A percentile compares a stretch with the other conserved stretches of the same genome.
phyloP scores from a whole-genome alignment of 352 stramenopile genomes.

The Phytophthora sp. region DNA sequence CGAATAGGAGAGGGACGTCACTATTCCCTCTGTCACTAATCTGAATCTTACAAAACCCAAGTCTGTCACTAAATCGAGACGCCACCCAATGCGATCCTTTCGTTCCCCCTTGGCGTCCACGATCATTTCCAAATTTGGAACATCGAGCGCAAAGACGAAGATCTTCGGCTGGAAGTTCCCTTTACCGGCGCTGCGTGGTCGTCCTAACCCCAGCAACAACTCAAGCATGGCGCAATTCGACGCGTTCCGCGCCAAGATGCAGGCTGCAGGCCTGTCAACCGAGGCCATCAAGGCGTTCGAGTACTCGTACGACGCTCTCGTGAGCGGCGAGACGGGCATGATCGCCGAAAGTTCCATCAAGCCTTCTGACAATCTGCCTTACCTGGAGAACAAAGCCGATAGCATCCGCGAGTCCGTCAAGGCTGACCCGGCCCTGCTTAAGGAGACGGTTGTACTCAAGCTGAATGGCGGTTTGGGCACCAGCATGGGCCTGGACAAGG shows the following conservation, averaged over 20 bases:
- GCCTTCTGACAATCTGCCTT: constrained; percentile 78
- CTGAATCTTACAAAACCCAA: constrained; percentile 11
- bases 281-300: constrained; percentile 98
- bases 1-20: constrained; percentile 3
- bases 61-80: constrained; percentile 23
- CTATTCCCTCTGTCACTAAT: constrained; percentile 9
- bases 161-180: constrained; percentile 45
- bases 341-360: constrained; percentile 96
- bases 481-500: constrained; percentile 95
- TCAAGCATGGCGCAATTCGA: constrained; percentile 68
- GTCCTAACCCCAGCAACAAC: constrained; percentile 33
- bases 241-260: constrained; percentile 96
- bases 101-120: background rate
- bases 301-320: constrained; percentile 96
- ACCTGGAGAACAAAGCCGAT: constrained; percentile 78
- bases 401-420: constrained; percentile 81
- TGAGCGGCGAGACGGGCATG: constrained; percentile 95
- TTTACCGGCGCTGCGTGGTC: constrained; percentile 38
- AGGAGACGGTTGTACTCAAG: constrained; percentile 90
- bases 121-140: constrained; percentile 44
- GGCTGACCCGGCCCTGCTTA: constrained; percentile 72
- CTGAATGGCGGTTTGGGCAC: constrained; percentile 88
- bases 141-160: constrained; percentile 47
- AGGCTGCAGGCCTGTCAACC: constrained; percentile 92
- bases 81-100: constrained; percentile 27